phyloP scores from a whole-genome alignment of 2,329 filamentous ascomycete species.

The Berkeleyomyces basicola region DNA sequence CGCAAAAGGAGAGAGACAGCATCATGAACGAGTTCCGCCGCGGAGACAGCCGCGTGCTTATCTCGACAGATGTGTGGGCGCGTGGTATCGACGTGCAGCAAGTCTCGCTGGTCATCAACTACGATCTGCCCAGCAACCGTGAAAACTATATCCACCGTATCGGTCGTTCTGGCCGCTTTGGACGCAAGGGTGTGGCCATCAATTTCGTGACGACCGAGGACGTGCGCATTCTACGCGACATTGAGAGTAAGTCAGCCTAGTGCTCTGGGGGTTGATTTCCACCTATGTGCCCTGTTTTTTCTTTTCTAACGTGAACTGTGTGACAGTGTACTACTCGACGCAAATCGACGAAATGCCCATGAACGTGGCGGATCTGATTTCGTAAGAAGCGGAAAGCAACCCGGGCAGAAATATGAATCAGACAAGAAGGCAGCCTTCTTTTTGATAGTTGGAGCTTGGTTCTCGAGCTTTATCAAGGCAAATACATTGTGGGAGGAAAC shows the following conservation, averaged over 20 bases:
- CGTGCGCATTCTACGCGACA: constrained; percentile 90
- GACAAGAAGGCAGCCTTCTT: background rate
- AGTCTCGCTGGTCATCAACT: constrained; percentile 96
- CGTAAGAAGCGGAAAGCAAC: constrained; percentile 21
- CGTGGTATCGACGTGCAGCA: constrained; percentile 98
- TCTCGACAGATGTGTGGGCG: constrained; percentile 95
- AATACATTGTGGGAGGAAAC: constrained; percentile 15
- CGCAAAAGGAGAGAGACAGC: constrained; percentile 90
- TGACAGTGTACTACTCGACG: constrained; percentile 74
- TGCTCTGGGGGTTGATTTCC: background rate
- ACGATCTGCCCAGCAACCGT: constrained; percentile 93
- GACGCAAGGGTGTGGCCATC: constrained; percentile 96
- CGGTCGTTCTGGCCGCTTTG: constrained; percentile 85
- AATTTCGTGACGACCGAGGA: constrained; percentile 99
- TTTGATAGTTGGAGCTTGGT: constrained; percentile 2
- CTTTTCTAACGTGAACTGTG: constrained; percentile 20
- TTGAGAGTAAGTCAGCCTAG: constrained; percentile 52
- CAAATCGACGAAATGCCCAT: constrained; percentile 99
- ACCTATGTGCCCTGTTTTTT: background rate
- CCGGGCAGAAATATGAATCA: background rate
- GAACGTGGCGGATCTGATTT: constrained; percentile 58
- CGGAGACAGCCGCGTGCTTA: constrained; percentile 87
- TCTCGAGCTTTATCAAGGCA: background rate
- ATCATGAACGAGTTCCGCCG: constrained; percentile 99
- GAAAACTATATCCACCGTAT: constrained; percentile 99